Evolutionary conservation across 345 rosid genomes (phyloP).

Genomic region (Arabidopsis thaliana): DNA sequence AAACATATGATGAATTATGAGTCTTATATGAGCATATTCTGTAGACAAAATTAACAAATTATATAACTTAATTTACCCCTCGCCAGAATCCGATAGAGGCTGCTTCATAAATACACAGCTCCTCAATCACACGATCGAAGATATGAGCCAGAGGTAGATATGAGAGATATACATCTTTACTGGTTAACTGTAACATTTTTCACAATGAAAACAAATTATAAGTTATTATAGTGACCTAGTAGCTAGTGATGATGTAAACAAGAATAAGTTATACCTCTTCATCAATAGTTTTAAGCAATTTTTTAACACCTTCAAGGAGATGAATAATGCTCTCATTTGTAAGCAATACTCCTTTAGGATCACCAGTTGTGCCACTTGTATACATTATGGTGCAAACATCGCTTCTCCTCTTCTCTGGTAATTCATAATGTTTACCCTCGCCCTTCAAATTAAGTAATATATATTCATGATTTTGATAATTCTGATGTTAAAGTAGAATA

Average conservation of each 20-base stretch:
- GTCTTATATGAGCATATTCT: slow-evolving; percentile 1
- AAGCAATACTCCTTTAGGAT: slow-evolving; percentile 96
- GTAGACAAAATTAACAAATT: background rate
- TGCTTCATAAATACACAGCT: slow-evolving; percentile 68
- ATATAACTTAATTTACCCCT: slow-evolving; percentile 66
- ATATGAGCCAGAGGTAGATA: slow-evolving; percentile 99
- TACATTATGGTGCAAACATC: slow-evolving; percentile 98
- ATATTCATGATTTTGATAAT: background rate
- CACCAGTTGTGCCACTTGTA: slow-evolving; percentile 99
- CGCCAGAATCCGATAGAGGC: slow-evolving; percentile 95
- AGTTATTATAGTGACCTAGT: background rate
- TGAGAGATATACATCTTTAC: slow-evolving; percentile 81
- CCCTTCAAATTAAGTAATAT: slow-evolving; percentile 54
- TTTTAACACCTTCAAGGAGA: slow-evolving; percentile 74
- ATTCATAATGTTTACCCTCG: slow-evolving; percentile 65
- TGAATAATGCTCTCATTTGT: slow-evolving; percentile 87
- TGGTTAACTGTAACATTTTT: slow-evolving; percentile 60
- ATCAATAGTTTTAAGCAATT: slow-evolving; percentile 62
- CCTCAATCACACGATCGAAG: slow-evolving; percentile 93
- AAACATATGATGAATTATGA: background rate
- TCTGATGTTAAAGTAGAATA: background rate
- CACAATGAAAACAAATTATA: slow-evolving; percentile 21
- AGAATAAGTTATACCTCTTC: slow-evolving; percentile 63
- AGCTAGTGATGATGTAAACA: background rate
- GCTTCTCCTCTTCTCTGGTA: slow-evolving; percentile 75